phyloP scores from a whole-genome alignment of 495 filamentous ascomycete species.

The Apodospora peruviana region DNA sequence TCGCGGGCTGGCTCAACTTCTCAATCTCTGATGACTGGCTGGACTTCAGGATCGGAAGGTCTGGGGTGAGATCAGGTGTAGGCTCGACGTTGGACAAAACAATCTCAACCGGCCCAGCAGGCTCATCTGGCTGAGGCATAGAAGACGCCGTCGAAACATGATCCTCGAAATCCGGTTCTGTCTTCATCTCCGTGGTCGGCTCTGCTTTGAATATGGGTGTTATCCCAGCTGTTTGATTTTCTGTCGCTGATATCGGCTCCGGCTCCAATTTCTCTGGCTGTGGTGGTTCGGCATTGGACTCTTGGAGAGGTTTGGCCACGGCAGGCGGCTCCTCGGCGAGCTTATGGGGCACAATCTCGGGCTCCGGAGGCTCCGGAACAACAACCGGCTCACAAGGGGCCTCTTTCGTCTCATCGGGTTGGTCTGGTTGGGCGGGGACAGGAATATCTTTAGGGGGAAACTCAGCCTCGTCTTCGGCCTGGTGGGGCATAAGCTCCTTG shows the following conservation, averaged over 20 bases:
- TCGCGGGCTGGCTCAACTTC: slow-evolving; percentile 9
- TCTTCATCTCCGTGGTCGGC: background rate
- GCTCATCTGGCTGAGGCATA: background rate
- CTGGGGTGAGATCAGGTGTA: background rate
- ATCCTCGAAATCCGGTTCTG: background rate
- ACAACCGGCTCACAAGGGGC: too few relatives aligned
- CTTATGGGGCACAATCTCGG: too few relatives aligned
- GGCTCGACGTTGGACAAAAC: background rate
- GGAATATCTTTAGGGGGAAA: background rate
- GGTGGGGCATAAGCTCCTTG: background rate
- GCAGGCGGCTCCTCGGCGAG: too few relatives aligned
- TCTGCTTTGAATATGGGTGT: background rate
- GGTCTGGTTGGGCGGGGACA: background rate
- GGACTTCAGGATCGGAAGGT: background rate
- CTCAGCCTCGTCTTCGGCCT: slow-evolving; percentile 1
- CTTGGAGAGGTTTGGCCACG: too few relatives aligned
- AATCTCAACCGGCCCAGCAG: background rate
- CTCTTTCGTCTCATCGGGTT: background rate
- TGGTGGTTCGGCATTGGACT: too few relatives aligned
- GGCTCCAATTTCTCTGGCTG: too few relatives aligned
- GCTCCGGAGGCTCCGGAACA: too few relatives aligned
- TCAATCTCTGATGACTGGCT: background rate
- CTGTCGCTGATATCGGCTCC: too few relatives aligned
- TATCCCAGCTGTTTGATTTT: too few relatives aligned
- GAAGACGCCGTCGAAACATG: background rate